A percentile compares a stretch with the other conserved stretches of the same genome.
Conservation (phyloP, 805 yeast genomes). For the Ogataea ganodermae region DNA sequence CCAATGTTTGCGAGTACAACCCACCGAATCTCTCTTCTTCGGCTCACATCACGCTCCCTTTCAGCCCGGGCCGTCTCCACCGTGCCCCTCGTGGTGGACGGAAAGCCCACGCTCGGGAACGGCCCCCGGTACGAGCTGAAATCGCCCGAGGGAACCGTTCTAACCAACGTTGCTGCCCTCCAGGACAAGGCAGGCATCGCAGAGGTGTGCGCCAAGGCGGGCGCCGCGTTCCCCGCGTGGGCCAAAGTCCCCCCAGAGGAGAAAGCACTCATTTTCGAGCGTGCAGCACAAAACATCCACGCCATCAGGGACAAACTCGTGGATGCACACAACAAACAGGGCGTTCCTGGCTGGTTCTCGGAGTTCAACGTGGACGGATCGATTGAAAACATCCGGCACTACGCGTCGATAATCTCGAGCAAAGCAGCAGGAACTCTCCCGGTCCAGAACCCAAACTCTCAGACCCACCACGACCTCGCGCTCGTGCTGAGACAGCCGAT, state of each 20-base stretch:
- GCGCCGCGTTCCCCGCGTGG: conserved; percentile 25
- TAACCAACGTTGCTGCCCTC: conserved; percentile 11
- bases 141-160: conserved; percentile 9
- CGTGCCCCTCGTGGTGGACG: conserved; percentile 12
- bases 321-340: conserved; percentile 36
- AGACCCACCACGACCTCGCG: conserved; percentile 14
- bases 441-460: conserved; percentile 14
- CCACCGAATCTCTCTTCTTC: background rate
- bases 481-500: conserved; percentile 40
- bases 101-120: background rate
- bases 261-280: conserved; percentile 17
- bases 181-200: conserved; percentile 2
- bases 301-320: conserved; percentile 18
- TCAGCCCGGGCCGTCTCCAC: conserved; percentile 5
- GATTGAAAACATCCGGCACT: conserved; percentile 35
- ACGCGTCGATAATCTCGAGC: conserved; percentile 26
- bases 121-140: conserved; percentile 8
- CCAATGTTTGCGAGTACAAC: background rate
- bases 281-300: conserved; percentile 12
- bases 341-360: conserved; percentile 40
- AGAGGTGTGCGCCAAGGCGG: conserved; percentile 17
- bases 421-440: conserved; percentile 25
- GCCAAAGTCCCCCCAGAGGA: conserved; percentile 7
- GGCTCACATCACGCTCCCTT: background rate
- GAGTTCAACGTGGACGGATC: conserved; percentile 36